These are phyloP conservation scores for Moesziomyces sp. DNA, from an alignment of 1,284 basidiomycete species.

Conservation along the genomic window DNA sequence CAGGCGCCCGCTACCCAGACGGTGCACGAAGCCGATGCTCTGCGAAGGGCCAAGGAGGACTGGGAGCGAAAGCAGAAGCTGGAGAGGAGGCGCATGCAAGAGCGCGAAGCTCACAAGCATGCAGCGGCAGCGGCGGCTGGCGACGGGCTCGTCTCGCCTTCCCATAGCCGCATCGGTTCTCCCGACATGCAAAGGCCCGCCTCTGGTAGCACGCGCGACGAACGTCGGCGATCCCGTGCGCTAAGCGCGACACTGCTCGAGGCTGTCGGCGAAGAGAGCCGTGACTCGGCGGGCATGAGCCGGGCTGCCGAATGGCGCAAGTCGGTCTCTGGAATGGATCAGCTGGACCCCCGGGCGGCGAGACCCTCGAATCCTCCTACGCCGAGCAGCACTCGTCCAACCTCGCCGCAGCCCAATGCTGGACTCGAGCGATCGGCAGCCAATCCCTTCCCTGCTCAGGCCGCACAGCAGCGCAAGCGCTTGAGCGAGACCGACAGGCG, in stretches of 20 bases:
- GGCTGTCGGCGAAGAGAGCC: conserved; percentile 36
- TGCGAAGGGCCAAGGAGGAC: conserved; percentile 45
- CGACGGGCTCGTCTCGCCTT: conserved; percentile 10
- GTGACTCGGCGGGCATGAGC: conserved; percentile 8
- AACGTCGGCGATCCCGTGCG: conserved; percentile 34
- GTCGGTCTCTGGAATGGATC: conserved; percentile 33
- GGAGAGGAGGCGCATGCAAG: conserved; percentile 43
- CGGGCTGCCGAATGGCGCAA: conserved; percentile 43
- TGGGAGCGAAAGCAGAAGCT: conserved; percentile 43
- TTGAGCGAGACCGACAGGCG: conserved; percentile 46
- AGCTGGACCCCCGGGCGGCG: conserved; percentile 27
- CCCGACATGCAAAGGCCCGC: conserved; percentile 10
- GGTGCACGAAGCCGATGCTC: conserved; percentile 41
- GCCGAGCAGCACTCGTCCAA: conserved; percentile 26
- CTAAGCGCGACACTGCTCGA: conserved; percentile 40
- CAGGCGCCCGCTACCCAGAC: conserved; percentile 44
- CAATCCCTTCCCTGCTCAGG: conserved; percentile 31
- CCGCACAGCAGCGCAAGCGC: conserved; percentile 12
- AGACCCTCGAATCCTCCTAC: conserved; percentile 16
- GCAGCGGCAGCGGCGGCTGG: conserved; percentile 26
- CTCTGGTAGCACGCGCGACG: conserved; percentile 13
- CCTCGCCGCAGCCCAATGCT: conserved; percentile 20
- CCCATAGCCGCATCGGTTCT: conserved; percentile 20
- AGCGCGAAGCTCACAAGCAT: conserved; percentile 32
- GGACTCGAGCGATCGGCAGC: not conserved